phyloP scores from a whole-genome alignment of 2,329 filamentous ascomycete genomes.

The Alternaria brassicicola region DNA sequence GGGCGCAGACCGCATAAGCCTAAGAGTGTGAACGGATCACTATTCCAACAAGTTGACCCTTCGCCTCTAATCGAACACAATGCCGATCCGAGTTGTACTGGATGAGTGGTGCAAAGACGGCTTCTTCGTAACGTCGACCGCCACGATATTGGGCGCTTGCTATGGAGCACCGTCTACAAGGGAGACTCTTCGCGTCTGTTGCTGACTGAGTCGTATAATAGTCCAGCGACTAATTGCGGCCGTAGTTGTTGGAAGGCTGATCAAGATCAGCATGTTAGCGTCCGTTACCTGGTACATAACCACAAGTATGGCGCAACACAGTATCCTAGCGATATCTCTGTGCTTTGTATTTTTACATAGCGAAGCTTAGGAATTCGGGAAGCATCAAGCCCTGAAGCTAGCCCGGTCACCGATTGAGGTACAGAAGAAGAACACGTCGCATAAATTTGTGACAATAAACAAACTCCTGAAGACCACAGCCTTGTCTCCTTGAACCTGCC shows the following conservation, averaged over 20 bases:
- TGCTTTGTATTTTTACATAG: constrained; percentile 4
- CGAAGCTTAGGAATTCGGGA: background rate
- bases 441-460: background rate
- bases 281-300: background rate
- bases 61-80: background rate
- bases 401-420: background rate
- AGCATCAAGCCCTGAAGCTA: background rate
- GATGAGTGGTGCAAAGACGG: background rate
- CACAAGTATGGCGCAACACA: background rate
- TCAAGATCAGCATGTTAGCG: background rate
- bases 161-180: background rate
- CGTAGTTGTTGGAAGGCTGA: background rate
- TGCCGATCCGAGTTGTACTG: background rate
- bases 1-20: background rate
- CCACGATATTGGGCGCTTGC: background rate
- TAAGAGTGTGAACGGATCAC: background rate
- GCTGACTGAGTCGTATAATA: background rate
- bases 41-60: background rate
- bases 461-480: background rate
- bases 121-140: background rate
- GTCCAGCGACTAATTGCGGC: background rate
- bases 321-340: background rate
- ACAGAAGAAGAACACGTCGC: background rate
- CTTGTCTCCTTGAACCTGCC: background rate
- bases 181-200: background rate